Evolutionary conservation across 1,284 basidiomycete genomes (phyloP).

Genomic region (Tylopilus sp.): DNA sequence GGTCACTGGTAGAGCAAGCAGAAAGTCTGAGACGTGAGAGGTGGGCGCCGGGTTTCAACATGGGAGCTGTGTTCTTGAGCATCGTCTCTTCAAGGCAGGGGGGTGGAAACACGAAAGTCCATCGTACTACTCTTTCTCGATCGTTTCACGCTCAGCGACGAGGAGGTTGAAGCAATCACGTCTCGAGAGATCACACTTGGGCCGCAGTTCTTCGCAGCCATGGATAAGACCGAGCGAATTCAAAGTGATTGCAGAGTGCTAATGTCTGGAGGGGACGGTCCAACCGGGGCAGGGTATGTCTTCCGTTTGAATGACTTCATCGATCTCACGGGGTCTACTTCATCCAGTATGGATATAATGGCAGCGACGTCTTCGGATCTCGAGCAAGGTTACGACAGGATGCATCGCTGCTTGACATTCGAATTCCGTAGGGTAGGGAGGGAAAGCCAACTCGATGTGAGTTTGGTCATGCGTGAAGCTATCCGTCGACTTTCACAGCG

Average conservation of each 20-base stretch:
- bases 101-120: conserved; percentile 63
- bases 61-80: background rate
- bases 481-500: conserved; percentile 69
- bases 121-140: conserved; percentile 79
- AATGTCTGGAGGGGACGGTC: conserved; percentile 81
- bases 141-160: conserved; percentile 78
- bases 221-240: conserved; percentile 85
- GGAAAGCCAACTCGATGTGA: conserved; percentile 79
- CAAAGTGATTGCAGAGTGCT: conserved; percentile 82
- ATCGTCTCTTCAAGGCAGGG: conserved; percentile 47
- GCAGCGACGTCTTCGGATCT: conserved; percentile 74
- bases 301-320: background rate
- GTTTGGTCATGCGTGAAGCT: conserved; percentile 65
- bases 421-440: conserved; percentile 82
- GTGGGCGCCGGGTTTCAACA: conserved; percentile 40
- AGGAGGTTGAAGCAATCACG: conserved; percentile 71
- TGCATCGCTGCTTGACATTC: conserved; percentile 81
- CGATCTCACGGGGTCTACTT: background rate
- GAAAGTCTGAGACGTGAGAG: conserved; percentile 78
- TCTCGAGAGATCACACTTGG: conserved; percentile 78
- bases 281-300: conserved; percentile 74
- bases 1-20: conserved; percentile 79
- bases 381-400: conserved; percentile 87
- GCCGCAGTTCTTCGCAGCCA: conserved; percentile 72
- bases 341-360: conserved; percentile 81